A percentile compares a stretch with the other conserved stretches of the same genome.
Conservation (phyloP, 108 stramenopile genomes). For the Asterionellopsis glacialis region DNA sequence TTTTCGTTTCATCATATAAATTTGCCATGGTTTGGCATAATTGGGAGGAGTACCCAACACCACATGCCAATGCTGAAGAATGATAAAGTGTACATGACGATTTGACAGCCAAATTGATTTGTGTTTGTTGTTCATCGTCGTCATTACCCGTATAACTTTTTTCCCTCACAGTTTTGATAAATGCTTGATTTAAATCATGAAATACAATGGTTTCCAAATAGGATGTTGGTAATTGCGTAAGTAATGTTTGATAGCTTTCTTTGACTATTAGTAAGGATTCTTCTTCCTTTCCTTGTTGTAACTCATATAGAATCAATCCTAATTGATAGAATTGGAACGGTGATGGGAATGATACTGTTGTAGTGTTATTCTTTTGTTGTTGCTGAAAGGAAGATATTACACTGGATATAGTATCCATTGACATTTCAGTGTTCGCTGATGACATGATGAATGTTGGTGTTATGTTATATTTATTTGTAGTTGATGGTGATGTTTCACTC, state of each 20-base stretch:
- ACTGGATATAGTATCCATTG: not conserved
- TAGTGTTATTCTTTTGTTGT: constrained; percentile 1
- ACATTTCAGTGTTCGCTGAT: not conserved
- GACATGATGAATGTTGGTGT: constrained; percentile 1
- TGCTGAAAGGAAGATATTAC: not conserved
- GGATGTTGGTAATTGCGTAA: no score
- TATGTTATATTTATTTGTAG: not conserved
- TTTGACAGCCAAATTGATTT: no score
- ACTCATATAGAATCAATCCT: constrained; percentile 10
- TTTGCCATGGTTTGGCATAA: constrained; percentile 13
- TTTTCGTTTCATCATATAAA: constrained; percentile 11
- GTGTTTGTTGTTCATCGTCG: no score
- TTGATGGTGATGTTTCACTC: not conserved
- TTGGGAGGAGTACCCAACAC: constrained; percentile 10
- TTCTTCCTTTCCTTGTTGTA: not conserved
- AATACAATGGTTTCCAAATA: no score
- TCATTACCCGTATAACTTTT: no score
- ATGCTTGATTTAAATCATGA: no score
- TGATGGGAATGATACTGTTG: not conserved
- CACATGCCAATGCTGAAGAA: constrained; percentile 11
- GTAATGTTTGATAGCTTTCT: no score
- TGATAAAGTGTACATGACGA: not conserved
- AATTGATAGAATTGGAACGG: constrained; percentile 11
- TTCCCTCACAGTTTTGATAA: no score
- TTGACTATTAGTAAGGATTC: no score